Evolutionary conservation across 164 flowering plant genomes (phyloP).

Genomic region (Magnolia officinalis): DNA sequence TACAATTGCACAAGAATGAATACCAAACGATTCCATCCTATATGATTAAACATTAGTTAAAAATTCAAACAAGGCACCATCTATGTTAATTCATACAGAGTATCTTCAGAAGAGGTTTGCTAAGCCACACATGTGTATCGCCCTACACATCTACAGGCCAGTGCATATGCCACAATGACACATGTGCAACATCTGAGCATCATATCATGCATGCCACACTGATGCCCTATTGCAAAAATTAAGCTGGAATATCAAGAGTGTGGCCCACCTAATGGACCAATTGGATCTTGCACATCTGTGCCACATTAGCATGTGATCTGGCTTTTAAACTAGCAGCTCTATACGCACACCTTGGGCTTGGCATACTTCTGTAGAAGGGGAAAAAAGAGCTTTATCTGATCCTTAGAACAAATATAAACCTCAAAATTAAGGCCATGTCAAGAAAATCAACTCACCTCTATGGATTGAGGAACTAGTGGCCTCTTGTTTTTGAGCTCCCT

Average conservation of each 20-base stretch:
- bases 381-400: neutral
- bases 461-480: slow-evolving; percentile 71
- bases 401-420: neutral
- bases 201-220: neutral
- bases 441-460: slow-evolving; percentile 43
- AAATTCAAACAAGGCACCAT: neutral
- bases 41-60: neutral
- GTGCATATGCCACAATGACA: neutral
- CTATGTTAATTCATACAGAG: neutral
- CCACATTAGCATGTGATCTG: neutral
- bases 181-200: neutral
- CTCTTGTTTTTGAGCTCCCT: slow-evolving; percentile 86
- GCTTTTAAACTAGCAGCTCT: neutral
- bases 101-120: neutral
- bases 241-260: neutral
- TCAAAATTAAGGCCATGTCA: neutral
- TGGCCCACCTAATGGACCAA: neutral
- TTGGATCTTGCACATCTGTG: neutral
- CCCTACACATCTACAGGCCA: neutral
- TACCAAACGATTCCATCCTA: neutral
- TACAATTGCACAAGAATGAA: neutral
- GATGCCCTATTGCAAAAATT: neutral
- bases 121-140: neutral
- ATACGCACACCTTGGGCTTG: neutral
- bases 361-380: neutral